A percentile compares a stretch with the other conserved stretches of the same genome.
phyloP scores from a whole-genome alignment of 2,329 filamentous ascomycete genomes.

The Talaromyces sp. region DNA sequence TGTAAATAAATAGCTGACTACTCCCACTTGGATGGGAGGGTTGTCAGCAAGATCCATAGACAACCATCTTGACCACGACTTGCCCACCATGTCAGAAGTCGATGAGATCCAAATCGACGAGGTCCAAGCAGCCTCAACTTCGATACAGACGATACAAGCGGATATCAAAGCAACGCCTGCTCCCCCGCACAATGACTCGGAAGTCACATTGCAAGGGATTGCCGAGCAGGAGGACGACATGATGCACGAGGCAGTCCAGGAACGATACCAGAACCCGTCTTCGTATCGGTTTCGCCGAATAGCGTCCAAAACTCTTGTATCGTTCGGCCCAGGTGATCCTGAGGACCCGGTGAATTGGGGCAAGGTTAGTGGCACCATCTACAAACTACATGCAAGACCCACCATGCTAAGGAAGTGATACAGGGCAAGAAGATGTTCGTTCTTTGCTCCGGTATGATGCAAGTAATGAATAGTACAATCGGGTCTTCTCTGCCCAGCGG shows the following conservation, averaged over 20 bases:
- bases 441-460: slow-evolving; percentile 30
- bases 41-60: neutral
- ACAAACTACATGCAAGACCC: neutral
- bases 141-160: neutral
- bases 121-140: neutral
- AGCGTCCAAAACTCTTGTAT: slow-evolving; percentile 31
- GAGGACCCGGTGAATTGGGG: slow-evolving; percentile 31
- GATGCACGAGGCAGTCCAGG: slow-evolving; percentile 20
- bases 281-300: slow-evolving; percentile 27
- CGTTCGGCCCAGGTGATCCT: slow-evolving; percentile 29
- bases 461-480: slow-evolving; percentile 38
- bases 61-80: neutral
- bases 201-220: neutral
- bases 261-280: slow-evolving; percentile 22
- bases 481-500: slow-evolving; percentile 36
- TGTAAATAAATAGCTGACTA: neutral
- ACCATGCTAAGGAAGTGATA: neutral
- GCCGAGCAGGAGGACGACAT: slow-evolving; percentile 7
- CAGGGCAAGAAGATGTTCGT: slow-evolving; percentile 30
- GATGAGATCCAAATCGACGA: neutral
- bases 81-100: neutral
- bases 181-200: neutral
- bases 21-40: neutral
- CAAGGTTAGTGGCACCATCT: slow-evolving; percentile 17
- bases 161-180: neutral